These are phyloP conservation scores for Geranium incanum DNA, from an alignment of 441 rosid species.

Conservation along the genomic window DNA sequence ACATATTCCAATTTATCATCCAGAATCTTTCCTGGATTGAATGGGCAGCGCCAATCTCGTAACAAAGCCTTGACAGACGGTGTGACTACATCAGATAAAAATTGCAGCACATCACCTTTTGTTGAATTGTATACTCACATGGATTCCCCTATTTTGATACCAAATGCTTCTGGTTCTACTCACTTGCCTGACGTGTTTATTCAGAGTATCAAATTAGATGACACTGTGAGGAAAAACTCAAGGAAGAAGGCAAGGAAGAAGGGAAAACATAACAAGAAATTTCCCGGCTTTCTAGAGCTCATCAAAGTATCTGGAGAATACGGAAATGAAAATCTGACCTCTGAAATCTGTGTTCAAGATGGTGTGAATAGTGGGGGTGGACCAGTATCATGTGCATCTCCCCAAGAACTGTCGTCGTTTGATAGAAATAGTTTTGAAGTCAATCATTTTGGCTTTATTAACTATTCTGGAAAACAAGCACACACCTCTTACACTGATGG, in stretches of 20 bases:
- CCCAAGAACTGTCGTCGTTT: constrained; percentile 25
- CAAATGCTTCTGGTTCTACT: constrained; percentile 20
- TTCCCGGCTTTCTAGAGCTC: constrained; percentile 21
- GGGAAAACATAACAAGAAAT: constrained; percentile 32
- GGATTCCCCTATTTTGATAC: constrained; percentile 21
- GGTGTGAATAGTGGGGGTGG: constrained; percentile 21
- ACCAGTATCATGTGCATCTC: constrained; percentile 19
- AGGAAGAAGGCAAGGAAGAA: constrained; percentile 36
- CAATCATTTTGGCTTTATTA: constrained; percentile 14
- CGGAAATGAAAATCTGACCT: constrained; percentile 20
- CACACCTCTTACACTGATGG: constrained; percentile 17
- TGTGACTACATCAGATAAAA: constrained; percentile 20
- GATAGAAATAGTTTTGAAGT: constrained; percentile 16
- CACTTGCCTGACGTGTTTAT: constrained; percentile 19
- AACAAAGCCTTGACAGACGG: constrained; percentile 22
- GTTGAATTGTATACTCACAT: constrained; percentile 22
- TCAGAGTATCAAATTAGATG: constrained; percentile 20
- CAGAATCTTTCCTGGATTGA: constrained; percentile 25
- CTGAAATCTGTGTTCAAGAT: constrained; percentile 21
- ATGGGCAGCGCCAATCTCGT: constrained; percentile 21
- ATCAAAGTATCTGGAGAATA: constrained; percentile 25
- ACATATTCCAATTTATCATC: constrained; percentile 22
- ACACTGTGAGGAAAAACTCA: constrained; percentile 22
- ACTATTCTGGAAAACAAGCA: constrained; percentile 19
- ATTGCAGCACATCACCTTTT: constrained; percentile 18